Conservation (phyloP, 805 yeast species). For the Candida loeiensis region DNA sequence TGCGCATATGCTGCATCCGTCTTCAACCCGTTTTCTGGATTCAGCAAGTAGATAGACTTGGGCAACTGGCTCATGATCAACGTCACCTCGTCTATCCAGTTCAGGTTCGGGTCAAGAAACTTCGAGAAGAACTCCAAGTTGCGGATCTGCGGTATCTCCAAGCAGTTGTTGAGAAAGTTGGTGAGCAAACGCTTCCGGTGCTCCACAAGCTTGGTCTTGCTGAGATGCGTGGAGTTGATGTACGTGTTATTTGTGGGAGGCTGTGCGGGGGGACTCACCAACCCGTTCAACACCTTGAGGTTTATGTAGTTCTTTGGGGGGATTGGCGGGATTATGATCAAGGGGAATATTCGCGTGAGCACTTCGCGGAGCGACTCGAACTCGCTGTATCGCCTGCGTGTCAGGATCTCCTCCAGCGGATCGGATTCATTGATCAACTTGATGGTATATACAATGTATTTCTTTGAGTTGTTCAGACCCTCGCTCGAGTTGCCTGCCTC, state of each 20-base stretch:
- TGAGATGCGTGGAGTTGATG: conserved; percentile 40
- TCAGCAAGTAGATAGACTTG: conserved; percentile 37
- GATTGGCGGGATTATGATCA: conserved; percentile 85
- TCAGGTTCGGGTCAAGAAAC: conserved; percentile 80
- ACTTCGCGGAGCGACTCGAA: conserved; percentile 79
- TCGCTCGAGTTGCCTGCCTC: conserved; percentile 89
- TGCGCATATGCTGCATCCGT: conserved; percentile 32
- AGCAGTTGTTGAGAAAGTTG: conserved; percentile 75
- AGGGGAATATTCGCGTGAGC: conserved; percentile 70
- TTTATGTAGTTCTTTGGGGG: conserved; percentile 54
- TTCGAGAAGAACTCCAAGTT: conserved; percentile 62
- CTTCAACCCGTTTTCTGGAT: conserved; percentile 42
- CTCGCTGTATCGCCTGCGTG: conserved; percentile 81
- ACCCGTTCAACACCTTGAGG: conserved; percentile 31
- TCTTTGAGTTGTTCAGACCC: conserved; percentile 59
- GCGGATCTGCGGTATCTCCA: conserved; percentile 51
- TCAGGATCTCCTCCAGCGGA: conserved; percentile 43
- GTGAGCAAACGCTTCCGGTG: conserved; percentile 57
- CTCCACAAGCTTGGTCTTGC: conserved; percentile 35
- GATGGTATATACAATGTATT: conserved; percentile 79
- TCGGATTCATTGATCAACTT: conserved; percentile 45
- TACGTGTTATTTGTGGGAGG: conserved; percentile 15
- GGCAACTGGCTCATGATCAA: conserved; percentile 39
- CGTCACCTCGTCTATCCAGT: conserved; percentile 68
- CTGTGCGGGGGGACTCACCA: conserved; percentile 12